Conservation (phyloP, 176 grass and related monocot genomes). For the Oryza meyeriana region DNA sequence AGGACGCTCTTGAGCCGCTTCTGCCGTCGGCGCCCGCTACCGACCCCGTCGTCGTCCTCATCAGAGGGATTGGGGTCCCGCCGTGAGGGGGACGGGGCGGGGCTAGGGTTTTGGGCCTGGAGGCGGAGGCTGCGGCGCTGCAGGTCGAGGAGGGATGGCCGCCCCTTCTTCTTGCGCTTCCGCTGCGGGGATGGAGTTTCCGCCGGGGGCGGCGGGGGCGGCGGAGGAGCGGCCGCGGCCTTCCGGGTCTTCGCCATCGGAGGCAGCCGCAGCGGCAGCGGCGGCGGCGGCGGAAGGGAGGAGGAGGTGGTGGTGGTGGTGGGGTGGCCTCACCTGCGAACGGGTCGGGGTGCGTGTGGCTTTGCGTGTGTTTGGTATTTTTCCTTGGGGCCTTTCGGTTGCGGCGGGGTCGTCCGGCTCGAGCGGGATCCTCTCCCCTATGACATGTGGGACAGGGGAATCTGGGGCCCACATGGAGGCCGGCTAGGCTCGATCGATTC, state of each 20-base stretch:
- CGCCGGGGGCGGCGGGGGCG: background rate
- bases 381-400: conserved; percentile 27
- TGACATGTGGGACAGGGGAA: background rate
- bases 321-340: conserved; percentile 40
- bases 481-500: accelerated
- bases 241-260: conserved; percentile 58
- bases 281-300: conserved; percentile 31
- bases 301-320: background rate
- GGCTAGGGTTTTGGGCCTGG: conserved; percentile 51
- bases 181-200: conserved; percentile 38
- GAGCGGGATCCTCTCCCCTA: background rate
- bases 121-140: conserved; percentile 61
- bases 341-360: conserved; percentile 59
- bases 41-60: conserved; percentile 40
- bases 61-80: conserved; percentile 26
- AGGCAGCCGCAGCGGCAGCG: background rate
- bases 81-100: background rate
- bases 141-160: conserved; percentile 63
- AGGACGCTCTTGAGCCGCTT: conserved; percentile 59
- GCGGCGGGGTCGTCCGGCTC: conserved; percentile 1
- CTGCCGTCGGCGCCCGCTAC: conserved; percentile 33
- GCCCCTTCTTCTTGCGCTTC: conserved; percentile 62
- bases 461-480: background rate
- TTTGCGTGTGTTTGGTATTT: conserved; percentile 65
- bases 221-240: background rate